phyloP scores from a whole-genome alignment of 495 filamentous ascomycete species.

The Neurospora tetrasperma region DNA sequence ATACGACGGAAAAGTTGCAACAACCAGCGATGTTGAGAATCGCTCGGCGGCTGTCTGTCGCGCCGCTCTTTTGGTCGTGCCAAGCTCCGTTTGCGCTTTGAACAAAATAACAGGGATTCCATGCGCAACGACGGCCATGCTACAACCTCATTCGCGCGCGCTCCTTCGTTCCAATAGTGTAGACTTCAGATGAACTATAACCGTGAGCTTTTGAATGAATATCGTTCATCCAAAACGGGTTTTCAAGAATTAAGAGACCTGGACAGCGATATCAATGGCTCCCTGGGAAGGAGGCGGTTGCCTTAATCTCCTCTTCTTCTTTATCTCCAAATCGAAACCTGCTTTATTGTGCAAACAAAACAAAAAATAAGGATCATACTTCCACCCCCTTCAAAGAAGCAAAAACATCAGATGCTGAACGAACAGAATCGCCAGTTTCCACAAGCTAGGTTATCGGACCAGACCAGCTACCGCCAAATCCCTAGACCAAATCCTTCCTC shows the following conservation, averaged over 20 bases:
- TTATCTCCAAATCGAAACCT: too few relatives aligned
- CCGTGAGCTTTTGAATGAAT: neutral
- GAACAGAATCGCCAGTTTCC: neutral
- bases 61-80: neutral
- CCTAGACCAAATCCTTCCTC: neutral
- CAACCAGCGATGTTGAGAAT: neutral
- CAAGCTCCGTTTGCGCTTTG: neutral
- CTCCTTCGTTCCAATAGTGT: too few relatives aligned
- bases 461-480: neutral
- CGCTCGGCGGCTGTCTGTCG: neutral
- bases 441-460: neutral
- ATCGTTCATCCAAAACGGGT: neutral
- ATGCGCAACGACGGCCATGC: neutral
- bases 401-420: neutral
- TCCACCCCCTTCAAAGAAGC: neutral
- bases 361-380: neutral
- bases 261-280: too few relatives aligned
- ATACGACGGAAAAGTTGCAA: neutral
- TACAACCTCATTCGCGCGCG: too few relatives aligned
- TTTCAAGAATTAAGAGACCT: too few relatives aligned
- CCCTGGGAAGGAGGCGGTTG: too few relatives aligned
- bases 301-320: too few relatives aligned
- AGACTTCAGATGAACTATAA: neutral
- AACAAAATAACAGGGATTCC: neutral
- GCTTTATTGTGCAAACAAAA: neutral